Evolutionary conservation across 768 basidiomycete species (phyloP), one percentile per base, ranked within the genome.

Genomic region (Cystofilobasidium ferigula): DNA sequence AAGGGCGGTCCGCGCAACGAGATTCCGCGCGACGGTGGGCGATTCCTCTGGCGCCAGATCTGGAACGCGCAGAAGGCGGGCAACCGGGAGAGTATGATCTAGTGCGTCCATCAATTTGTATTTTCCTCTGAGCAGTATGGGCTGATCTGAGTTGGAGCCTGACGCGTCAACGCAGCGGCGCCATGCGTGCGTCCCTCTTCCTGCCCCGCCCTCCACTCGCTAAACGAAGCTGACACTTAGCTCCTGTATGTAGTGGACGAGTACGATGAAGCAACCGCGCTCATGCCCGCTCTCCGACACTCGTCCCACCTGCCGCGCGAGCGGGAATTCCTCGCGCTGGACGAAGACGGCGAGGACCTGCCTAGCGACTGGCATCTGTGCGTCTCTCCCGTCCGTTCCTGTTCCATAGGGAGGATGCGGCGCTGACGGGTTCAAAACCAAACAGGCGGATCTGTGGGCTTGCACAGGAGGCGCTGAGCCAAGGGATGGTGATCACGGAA

Each of bases 21-120:
- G 64, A 86, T 84, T 64, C 83, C 81, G 51, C 80, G 89, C 5
- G 80, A 84, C 26, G 86, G 87, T 3, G 89, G 89, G 0, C 80
- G 79, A 34, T 89, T 89, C 74, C 73, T 91, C 56, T 91, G 87
- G 86, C 79, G 82, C 63, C 88, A 90, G 73, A 77, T 90, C 7
- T 82, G 80, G 77, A 85, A 89, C 71, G 85, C 83, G 16, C 81
- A 80, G 32, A 78, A 80, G 53, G 80, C 81, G 34, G 83, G 85
- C 34, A 83, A 54, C 30, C 51, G 51, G 13, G 51, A 81, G 9
- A 81, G 82, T 24, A 84, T 77, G 9, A 81, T 89, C 61, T 89
- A 89, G 51, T 54, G 14, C 10, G 51, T 54, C 51, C 40, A n/a
- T 22, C n/a, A 2, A 3, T 10, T 54, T 9, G 3, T 30, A 3